Conservation (phyloP, 169 alveolate genomes). For the Cryptosporidium xiaoi region DNA sequence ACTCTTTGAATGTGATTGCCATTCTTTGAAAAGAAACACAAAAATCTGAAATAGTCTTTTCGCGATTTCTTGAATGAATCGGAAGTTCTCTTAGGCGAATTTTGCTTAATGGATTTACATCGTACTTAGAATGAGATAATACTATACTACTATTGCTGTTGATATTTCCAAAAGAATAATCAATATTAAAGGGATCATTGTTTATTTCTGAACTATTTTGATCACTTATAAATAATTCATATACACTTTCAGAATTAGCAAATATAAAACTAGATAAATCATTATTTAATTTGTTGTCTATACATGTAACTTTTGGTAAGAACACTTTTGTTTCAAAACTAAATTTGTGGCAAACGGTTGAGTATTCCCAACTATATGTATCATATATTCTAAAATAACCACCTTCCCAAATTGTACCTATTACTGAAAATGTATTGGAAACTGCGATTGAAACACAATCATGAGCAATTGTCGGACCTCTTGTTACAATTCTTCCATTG, state of each 20-base stretch:
- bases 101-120: background rate
- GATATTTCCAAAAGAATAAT: no score
- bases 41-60: constrained; percentile 51
- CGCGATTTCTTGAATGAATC: constrained; percentile 66
- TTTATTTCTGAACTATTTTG: constrained; percentile 22
- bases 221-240: constrained; percentile 18
- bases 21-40: constrained; percentile 51
- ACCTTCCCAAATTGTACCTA: constrained; percentile 71
- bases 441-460: constrained; percentile 60
- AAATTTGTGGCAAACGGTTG: constrained; percentile 43
- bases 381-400: constrained; percentile 60
- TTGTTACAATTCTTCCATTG: constrained; percentile 55
- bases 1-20: constrained; percentile 37
- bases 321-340: constrained; percentile 21
- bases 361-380: constrained; percentile 37
- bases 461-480: constrained; percentile 67
- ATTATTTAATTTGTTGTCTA: constrained; percentile 17
- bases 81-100: constrained; percentile 51
- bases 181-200: background rate
- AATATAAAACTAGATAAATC: constrained; percentile 34
- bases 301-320: constrained; percentile 46
- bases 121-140: background rate
- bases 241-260: constrained; percentile 46
- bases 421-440: constrained; percentile 24
- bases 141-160: background rate